Evolutionary conservation across 2,329 filamentous ascomycete genomes (phyloP).

Genomic region (Zopfia rhizophila): DNA sequence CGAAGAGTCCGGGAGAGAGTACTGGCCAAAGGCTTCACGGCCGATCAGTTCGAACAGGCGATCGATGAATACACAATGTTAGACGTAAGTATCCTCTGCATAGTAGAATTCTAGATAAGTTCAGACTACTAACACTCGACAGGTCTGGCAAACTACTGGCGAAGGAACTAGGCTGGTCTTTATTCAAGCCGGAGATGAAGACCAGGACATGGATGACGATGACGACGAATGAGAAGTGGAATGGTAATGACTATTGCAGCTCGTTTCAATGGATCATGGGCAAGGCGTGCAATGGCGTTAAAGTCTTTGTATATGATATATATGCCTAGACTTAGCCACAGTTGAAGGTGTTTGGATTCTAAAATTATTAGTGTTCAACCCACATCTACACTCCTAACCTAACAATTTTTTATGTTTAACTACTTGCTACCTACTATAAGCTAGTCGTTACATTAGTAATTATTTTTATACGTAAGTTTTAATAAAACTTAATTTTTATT

Average conservation of each 20-base stretch:
- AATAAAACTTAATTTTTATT: too few species aligned
- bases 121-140: conserved; percentile 40
- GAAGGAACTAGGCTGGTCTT: conserved; percentile 65
- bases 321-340: conserved; percentile 1
- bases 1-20: conserved; percentile 90
- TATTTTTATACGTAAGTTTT: too few species aligned
- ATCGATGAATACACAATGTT: conserved; percentile 89
- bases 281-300: conserved; percentile 41
- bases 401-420: too few species aligned
- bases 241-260: conserved; percentile 18
- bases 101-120: neutral
- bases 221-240: conserved; percentile 40
- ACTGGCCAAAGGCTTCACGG: conserved; percentile 94
- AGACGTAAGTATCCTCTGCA: conserved; percentile 73
- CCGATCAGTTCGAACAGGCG: conserved; percentile 87
- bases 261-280: conserved; percentile 26
- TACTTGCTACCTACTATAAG: too few species aligned
- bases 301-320: conserved; percentile 6
- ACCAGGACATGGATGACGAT: conserved; percentile 55
- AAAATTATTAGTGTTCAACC: too few species aligned
- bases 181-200: conserved; percentile 62
- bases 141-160: conserved; percentile 67
- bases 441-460: too few species aligned
- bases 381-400: too few species aligned
- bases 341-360: too few species aligned